Percentiles rank a stretch among this genome's conserved stretches.
These are phyloP conservation scores for Solanum corneliomulleri DNA, from an alignment of 257 asterid species.

Conservation along the genomic window DNA sequence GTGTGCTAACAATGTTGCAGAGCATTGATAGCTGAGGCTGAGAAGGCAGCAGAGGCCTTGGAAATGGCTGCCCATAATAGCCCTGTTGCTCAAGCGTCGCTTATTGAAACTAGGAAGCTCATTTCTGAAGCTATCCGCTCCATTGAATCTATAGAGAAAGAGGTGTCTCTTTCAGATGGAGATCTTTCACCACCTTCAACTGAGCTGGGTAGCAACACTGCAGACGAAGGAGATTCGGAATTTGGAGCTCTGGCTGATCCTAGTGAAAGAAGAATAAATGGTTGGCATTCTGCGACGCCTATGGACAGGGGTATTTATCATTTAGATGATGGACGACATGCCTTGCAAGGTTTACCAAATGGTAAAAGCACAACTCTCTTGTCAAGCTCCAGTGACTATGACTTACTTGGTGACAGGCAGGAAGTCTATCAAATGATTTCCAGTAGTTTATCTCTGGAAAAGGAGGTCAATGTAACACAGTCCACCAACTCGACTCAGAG, in stretches of 20 bases:
- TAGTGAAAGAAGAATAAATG: slow-evolving; percentile 27
- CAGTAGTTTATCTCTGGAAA: slow-evolving; percentile 10
- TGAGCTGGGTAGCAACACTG: neutral
- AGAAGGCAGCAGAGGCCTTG: slow-evolving; percentile 76
- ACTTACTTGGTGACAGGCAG: slow-evolving; percentile 13
- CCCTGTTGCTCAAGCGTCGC: slow-evolving; percentile 58
- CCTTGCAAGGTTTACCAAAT: slow-evolving; percentile 20
- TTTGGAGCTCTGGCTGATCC: neutral
- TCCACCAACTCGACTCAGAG: slow-evolving; percentile 4
- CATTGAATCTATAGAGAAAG: slow-evolving; percentile 44
- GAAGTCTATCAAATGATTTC: slow-evolving; percentile 4
- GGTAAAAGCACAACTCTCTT: slow-evolving; percentile 6
- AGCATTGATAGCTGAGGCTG: slow-evolving; percentile 83
- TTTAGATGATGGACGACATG: slow-evolving; percentile 13
- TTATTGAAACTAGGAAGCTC: slow-evolving; percentile 60
- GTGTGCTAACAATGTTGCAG: slow-evolving; percentile 24
- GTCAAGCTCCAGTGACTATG: slow-evolving; percentile 5
- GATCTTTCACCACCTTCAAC: slow-evolving; percentile 10
- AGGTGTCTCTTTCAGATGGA: slow-evolving; percentile 7
- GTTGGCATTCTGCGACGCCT: slow-evolving; percentile 24
- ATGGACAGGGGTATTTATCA: neutral
- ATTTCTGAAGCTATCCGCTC: slow-evolving; percentile 62
- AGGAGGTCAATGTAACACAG: slow-evolving; percentile 2
- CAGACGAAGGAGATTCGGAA: slow-evolving; percentile 7
- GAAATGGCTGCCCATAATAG: slow-evolving; percentile 58